Percentiles rank a stretch among this genome's conserved stretches.
These are phyloP conservation scores for Dipteronia sinensis DNA, from an alignment of 345 rosid species.

Conservation along the genomic window DNA sequence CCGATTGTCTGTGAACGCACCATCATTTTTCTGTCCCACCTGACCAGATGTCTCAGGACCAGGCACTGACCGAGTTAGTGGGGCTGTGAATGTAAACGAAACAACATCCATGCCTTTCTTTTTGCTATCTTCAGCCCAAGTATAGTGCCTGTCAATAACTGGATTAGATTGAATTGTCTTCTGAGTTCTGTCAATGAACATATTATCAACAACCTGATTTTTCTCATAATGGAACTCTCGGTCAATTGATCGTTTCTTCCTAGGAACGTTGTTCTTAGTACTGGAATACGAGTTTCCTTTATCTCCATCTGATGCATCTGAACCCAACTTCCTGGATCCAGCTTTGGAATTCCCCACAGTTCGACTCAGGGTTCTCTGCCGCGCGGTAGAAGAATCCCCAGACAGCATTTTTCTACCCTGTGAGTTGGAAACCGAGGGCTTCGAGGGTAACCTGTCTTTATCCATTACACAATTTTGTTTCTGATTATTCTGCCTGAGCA, in stretches of 20 bases:
- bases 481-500: slow-evolving; percentile 83
- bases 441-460: slow-evolving; percentile 51
- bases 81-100: slow-evolving; percentile 84
- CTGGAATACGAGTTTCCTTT: slow-evolving; percentile 40
- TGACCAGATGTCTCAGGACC: slow-evolving; percentile 41
- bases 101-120: slow-evolving; percentile 75
- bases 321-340: slow-evolving; percentile 59
- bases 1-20: slow-evolving; percentile 32
- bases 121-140: slow-evolving; percentile 60
- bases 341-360: slow-evolving; percentile 41
- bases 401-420: slow-evolving; percentile 44
- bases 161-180: slow-evolving; percentile 40
- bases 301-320: slow-evolving; percentile 38
- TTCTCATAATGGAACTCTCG: slow-evolving; percentile 45
- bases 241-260: slow-evolving; percentile 70
- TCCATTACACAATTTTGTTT: slow-evolving; percentile 67
- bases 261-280: slow-evolving; percentile 42
- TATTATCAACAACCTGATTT: slow-evolving; percentile 36
- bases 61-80: slow-evolving; percentile 47
- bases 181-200: slow-evolving; percentile 30
- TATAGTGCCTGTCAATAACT: slow-evolving; percentile 33
- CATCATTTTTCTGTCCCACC: slow-evolving; percentile 26
- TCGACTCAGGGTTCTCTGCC: slow-evolving; percentile 43
- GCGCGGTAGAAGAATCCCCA: slow-evolving; percentile 36
- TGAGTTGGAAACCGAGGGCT: slow-evolving; percentile 35